These are phyloP conservation scores for Solanum chmielewskii DNA, from an alignment of 257 asterid species.

Conservation along the genomic window DNA sequence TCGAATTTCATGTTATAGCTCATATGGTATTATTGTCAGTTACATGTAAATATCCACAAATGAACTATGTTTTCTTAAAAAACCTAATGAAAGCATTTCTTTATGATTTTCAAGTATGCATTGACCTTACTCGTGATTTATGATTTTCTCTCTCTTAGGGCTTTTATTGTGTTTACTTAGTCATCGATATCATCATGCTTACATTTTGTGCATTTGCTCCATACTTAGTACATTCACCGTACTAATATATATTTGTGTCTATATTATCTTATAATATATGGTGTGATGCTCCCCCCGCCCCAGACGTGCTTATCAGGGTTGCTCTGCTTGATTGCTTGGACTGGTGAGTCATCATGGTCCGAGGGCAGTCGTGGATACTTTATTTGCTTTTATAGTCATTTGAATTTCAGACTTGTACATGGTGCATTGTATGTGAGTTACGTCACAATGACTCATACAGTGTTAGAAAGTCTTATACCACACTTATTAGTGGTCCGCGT, in stretches of 20 bases:
- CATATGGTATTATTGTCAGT: background rate
- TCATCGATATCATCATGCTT: background rate
- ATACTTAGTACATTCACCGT: background rate
- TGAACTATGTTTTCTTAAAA: background rate
- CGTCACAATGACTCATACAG: background rate
- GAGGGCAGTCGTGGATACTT: background rate
- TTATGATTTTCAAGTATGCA: background rate
- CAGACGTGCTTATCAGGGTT: background rate
- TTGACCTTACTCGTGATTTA: background rate
- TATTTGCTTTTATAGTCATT: background rate
- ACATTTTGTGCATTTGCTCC: background rate
- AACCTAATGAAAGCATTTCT: background rate
- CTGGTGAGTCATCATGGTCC: background rate
- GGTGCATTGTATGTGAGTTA: background rate
- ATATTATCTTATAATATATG: background rate
- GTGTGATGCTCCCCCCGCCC: background rate
- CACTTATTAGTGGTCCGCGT: background rate
- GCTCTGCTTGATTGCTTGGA: background rate
- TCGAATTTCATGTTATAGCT: too few species aligned
- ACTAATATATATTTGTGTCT: background rate
- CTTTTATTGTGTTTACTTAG: background rate
- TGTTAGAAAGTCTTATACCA: background rate
- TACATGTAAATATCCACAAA: too few species aligned
- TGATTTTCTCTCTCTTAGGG: background rate
- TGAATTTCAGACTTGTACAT: background rate